Evolutionary conservation across 495 filamentous ascomycete genomes (phyloP), one percentile per base, ranked within the genome.

Genomic region (Pyrenula aspistea): DNA sequence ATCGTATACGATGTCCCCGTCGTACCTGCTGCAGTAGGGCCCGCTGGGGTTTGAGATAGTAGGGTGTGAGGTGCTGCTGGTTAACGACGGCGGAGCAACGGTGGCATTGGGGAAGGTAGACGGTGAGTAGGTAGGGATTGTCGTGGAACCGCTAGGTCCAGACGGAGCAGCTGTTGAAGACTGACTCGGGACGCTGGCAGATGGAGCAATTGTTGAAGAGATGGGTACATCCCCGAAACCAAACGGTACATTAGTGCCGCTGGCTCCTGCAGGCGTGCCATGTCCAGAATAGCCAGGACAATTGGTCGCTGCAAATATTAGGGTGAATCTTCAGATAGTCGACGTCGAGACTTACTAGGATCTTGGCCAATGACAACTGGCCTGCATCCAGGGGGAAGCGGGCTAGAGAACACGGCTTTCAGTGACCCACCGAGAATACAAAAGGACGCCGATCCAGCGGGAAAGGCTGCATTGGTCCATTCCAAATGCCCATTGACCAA

Each of bases 381-480:
- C 10, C 8, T 24, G 22, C 50, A 52, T 52, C 8, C 8, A 52
- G 8, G 8, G 8, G 50, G 50, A 24, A 52, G 8, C 19, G n/a
- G 8, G 19, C 50, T 24, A 52, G 10, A 4, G 50, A 52, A 52
- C 8, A 52, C 50, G 8, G 50, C 20, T 24, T 52, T 19, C 8
- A 52, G 19, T 52, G 22, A 10, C 19, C 22, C 22, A 10, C 19
- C 19, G 19, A 52, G n/a, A 4, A 52, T 20, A 20, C 50, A 52
- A 19, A 52, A 52, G 22, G 22, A 4, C 50, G 50, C 50, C n/a
- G 8, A 4, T 20, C 50, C 50, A 4, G 19, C 50, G 4, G 50
- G n/a, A 24, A 52, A 52, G 19, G 50, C 50, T 52, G 50, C 8
- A 20, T 52, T 52, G 50, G n/a, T 52, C 50, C 50, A 52, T 20